phyloP scores from a whole-genome alignment of 2,329 filamentous ascomycete species.

The Ascochyta pisi region DNA sequence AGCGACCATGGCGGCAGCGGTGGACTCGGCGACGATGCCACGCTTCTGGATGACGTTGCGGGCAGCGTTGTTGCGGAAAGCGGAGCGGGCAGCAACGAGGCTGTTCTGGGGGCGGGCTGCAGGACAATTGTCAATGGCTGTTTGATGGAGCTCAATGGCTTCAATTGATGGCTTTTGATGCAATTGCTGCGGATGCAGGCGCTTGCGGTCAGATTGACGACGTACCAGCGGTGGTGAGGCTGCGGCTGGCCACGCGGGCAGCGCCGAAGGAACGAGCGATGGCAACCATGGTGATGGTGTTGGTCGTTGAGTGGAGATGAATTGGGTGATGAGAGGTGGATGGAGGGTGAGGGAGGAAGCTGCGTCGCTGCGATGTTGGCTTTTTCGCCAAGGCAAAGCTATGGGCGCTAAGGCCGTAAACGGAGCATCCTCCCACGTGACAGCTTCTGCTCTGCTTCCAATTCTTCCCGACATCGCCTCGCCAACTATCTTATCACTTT shows the following conservation, averaged over 20 bases:
- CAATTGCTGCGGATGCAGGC: conserved; percentile 44
- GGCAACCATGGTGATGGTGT: conserved; percentile 50
- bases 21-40: conserved; percentile 52
- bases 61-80: conserved; percentile 51
- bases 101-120: conserved; percentile 48
- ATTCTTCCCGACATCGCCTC: conserved; percentile 17
- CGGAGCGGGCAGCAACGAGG: conserved; percentile 50
- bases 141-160: conserved; percentile 40
- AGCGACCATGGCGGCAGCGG: conserved; percentile 52
- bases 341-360: conserved; percentile 20
- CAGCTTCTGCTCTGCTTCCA: conserved; percentile 2
- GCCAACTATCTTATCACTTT: conserved; percentile 17
- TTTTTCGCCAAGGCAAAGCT: conserved; percentile 25
- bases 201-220: conserved; percentile 24
- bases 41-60: conserved; percentile 51
- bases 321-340: conserved; percentile 34
- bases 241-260: conserved; percentile 51
- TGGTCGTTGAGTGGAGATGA: conserved; percentile 50
- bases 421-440: conserved; percentile 13
- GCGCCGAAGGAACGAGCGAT: conserved; percentile 50
- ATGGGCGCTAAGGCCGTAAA: conserved; percentile 26
- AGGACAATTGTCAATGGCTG: conserved; percentile 44
- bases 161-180: conserved; percentile 23
- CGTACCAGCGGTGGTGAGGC: conserved; percentile 49
- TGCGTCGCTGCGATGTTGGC: conserved; percentile 2